These are phyloP conservation scores for Metschnikowia lachancei DNA, from an alignment of 805 yeast genomes.

Conservation along the genomic window DNA sequence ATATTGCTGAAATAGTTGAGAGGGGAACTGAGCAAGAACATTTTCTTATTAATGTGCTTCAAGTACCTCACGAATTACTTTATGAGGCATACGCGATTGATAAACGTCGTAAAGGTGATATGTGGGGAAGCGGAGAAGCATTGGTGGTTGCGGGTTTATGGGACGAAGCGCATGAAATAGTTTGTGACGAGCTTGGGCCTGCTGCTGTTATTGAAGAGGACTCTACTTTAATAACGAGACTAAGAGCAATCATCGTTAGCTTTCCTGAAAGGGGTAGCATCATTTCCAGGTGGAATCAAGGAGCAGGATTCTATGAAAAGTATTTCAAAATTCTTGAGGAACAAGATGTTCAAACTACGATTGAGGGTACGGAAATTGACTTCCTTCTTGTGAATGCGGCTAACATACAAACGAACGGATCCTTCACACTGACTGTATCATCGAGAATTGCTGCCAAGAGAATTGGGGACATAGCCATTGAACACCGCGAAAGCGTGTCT, in stretches of 20 bases:
- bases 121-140: constrained; percentile 57
- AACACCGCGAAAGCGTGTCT: constrained; percentile 16
- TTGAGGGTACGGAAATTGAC: constrained; percentile 27
- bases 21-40: constrained; percentile 28
- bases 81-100: constrained; percentile 60
- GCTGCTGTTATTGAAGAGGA: constrained; percentile 54
- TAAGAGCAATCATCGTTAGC: constrained; percentile 37
- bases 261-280: constrained; percentile 43
- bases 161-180: constrained; percentile 60
- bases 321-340: constrained; percentile 38
- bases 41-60: constrained; percentile 37
- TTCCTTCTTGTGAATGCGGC: constrained; percentile 48
- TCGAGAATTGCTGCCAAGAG: constrained; percentile 51
- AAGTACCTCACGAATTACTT: constrained; percentile 48
- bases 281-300: constrained; percentile 51
- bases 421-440: constrained; percentile 37
- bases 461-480: constrained; percentile 42
- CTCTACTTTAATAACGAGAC: constrained; percentile 31
- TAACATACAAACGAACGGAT: constrained; percentile 27
- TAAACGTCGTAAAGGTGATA: constrained; percentile 49
- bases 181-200: constrained; percentile 69
- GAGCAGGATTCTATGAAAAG: constrained; percentile 56
- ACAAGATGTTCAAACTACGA: constrained; percentile 14
- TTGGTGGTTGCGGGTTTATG: constrained; percentile 59
- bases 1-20: constrained; percentile 30